These are phyloP conservation scores for Leucocoprinus sp. DNA, from an alignment of 768 basidiomycete genomes.

Conservation along the genomic window DNA sequence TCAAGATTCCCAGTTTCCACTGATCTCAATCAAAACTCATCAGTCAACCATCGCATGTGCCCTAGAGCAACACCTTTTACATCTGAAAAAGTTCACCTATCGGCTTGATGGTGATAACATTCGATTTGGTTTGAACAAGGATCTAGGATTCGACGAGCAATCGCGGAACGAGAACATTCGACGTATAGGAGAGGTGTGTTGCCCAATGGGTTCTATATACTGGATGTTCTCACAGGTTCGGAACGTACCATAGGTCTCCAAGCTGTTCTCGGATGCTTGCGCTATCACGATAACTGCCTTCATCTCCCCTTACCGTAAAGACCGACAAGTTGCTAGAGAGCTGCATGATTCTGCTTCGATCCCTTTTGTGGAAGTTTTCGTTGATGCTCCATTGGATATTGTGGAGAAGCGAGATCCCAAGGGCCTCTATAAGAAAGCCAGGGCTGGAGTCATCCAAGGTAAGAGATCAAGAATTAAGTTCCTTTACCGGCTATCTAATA, in stretches of 20 bases:
- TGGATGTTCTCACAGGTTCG: background rate
- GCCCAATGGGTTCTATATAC: background rate
- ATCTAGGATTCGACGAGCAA: conserved; percentile 87
- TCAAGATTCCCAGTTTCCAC: background rate
- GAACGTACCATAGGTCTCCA: conserved; percentile 64
- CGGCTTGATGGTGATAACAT: conserved; percentile 95
- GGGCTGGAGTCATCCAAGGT: conserved; percentile 96
- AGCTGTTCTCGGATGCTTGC: conserved; percentile 84
- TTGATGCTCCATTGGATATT: conserved; percentile 84
- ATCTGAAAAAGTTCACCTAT: conserved; percentile 78
- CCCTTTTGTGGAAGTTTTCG: conserved; percentile 88
- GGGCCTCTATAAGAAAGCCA: conserved; percentile 93
- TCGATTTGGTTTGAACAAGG: conserved; percentile 93
- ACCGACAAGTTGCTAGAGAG: conserved; percentile 74
- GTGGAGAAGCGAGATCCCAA: conserved; percentile 95
- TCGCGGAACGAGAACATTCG: conserved; percentile 95
- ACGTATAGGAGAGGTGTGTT: conserved; percentile 83
- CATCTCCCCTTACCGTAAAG: conserved; percentile 93
- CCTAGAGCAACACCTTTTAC: conserved; percentile 90
- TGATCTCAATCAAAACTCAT: background rate
- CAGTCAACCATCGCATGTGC: conserved; percentile 97
- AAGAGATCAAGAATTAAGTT: conserved; percentile 13
- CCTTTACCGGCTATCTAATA: too few relatives aligned
- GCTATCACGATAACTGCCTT: conserved; percentile 90
- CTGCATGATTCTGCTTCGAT: conserved; percentile 69